phyloP scores from a whole-genome alignment of 1,284 basidiomycete genomes.

The Entoloma clypeatum region DNA sequence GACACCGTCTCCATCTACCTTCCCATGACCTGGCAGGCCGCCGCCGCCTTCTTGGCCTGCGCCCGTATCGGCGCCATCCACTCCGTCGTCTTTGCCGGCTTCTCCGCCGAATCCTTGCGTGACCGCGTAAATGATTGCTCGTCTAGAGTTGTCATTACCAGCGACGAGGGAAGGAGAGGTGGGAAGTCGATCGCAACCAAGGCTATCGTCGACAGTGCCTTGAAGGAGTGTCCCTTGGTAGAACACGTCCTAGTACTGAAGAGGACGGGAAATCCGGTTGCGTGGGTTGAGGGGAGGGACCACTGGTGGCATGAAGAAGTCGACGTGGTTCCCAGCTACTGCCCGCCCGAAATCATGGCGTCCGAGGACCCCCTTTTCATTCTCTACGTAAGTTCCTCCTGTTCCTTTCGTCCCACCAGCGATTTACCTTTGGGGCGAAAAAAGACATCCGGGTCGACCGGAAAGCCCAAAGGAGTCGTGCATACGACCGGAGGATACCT shows the following conservation, averaged over 20 bases:
- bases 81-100: constrained; percentile 98
- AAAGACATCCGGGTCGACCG: constrained; percentile 92
- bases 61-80: constrained; percentile 97
- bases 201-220: constrained; percentile 89
- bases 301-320: constrained; percentile 97
- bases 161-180: constrained; percentile 92
- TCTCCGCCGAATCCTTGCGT: constrained; percentile 94
- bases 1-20: constrained; percentile 92
- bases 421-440: constrained; percentile 4
- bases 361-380: constrained; percentile 97
- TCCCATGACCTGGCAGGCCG: constrained; percentile 91
- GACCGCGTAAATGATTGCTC: constrained; percentile 92
- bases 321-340: constrained; percentile 83
- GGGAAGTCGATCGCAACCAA: constrained; percentile 97
- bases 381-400: constrained; percentile 72
- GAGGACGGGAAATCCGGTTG: constrained; percentile 82
- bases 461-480: constrained; percentile 96
- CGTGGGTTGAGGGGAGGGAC: constrained; percentile 86
- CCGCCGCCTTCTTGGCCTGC: constrained; percentile 94
- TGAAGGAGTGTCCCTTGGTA: constrained; percentile 82
- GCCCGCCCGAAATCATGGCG: constrained; percentile 83
- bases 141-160: constrained; percentile 89
- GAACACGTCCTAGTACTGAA: constrained; percentile 90
- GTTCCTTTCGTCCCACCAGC: constrained; percentile 7
- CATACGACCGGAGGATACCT: constrained; percentile 95